phyloP scores from a whole-genome alignment of 495 filamentous ascomycete species.

The Mycothermus thermophilus region DNA sequence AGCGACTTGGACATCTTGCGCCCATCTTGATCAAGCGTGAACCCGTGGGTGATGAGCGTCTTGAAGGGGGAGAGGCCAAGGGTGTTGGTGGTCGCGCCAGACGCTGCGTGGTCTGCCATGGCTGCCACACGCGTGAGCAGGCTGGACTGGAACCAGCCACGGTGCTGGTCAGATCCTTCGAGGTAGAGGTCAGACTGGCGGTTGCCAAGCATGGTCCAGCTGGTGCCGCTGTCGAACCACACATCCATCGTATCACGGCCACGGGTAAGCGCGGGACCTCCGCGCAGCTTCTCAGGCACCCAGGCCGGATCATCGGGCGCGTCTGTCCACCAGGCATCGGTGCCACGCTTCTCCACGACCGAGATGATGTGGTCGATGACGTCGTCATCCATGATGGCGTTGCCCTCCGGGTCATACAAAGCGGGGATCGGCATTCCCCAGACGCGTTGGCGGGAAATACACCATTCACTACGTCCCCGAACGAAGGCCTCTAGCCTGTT shows the following conservation, averaged over 20 bases:
- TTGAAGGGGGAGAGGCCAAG: constrained; percentile 52
- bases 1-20: constrained; percentile 98
- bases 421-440: constrained; percentile 97
- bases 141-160: constrained; percentile 98
- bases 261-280: constrained; percentile 42
- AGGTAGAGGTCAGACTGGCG: constrained; percentile 75
- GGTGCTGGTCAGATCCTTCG: constrained; percentile 89
- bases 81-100: constrained; percentile 6
- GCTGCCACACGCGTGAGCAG: constrained; percentile 66
- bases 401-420: constrained; percentile 57
- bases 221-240: constrained; percentile 97
- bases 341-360: constrained; percentile 60
- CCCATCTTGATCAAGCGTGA: constrained; percentile 74
- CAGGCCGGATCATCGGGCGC: constrained; percentile 55
- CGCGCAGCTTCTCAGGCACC: constrained; percentile 46
- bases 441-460: constrained; percentile 90
- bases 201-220: constrained; percentile 56
- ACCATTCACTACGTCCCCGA: constrained; percentile 85
- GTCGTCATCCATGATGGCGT: constrained; percentile 60
- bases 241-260: constrained; percentile 99
- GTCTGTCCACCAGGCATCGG: constrained; percentile 91
- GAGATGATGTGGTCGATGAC: constrained; percentile 75
- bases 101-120: constrained; percentile 13
- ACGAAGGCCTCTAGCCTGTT: constrained; percentile 70
- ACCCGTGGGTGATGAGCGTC: constrained; percentile 84